These are phyloP conservation scores for Fusarium sp. DNA, from an alignment of 2,329 filamentous ascomycete genomes.

Conservation along the genomic window DNA sequence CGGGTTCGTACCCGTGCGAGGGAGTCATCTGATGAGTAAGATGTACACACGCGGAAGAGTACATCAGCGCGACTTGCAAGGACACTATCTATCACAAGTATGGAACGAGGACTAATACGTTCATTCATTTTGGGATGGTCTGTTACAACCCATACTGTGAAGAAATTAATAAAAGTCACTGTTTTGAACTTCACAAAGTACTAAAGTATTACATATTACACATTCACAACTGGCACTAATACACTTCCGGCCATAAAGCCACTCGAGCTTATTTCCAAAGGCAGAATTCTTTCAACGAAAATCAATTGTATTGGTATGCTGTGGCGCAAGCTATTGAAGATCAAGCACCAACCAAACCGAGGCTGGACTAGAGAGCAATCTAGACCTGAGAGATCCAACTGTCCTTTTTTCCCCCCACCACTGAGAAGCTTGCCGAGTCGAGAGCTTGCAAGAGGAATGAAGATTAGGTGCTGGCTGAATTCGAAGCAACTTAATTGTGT, in stretches of 20 bases:
- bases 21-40: neutral
- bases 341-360: neutral
- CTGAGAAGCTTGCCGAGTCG: neutral
- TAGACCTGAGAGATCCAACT: neutral
- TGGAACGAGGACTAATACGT: fast-evolving
- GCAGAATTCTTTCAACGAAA: no score
- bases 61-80: no score
- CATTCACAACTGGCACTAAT: neutral
- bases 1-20: neutral
- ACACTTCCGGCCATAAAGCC: neutral
- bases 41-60: fast-evolving
- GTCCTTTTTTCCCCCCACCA: neutral
- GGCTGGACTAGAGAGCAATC: neutral
- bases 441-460: neutral
- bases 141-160: neutral
- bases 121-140: neutral
- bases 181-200: neutral
- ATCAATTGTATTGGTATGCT: neutral
- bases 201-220: neutral
- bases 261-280: neutral
- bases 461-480: neutral
- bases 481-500: fast-evolving
- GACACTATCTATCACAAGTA: neutral
- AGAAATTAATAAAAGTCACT: neutral
- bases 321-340: neutral